Evolutionary conservation across 2,329 filamentous ascomycete genomes (phyloP).

Genomic region (Hypomyces perniciosus): DNA sequence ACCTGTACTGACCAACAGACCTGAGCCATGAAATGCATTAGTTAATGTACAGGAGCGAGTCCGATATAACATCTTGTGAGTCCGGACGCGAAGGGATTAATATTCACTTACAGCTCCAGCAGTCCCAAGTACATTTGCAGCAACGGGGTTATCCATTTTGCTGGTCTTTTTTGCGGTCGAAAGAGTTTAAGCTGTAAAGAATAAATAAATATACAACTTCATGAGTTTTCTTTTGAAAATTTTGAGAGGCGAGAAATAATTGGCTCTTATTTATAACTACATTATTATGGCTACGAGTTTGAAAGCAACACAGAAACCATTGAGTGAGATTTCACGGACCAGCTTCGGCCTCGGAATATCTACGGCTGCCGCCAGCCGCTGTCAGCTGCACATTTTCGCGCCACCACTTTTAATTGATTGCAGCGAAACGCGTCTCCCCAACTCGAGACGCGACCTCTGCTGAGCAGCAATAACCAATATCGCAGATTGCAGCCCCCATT

Average conservation of each 20-base stretch:
- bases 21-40: constrained; percentile 14
- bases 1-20: constrained; percentile 62
- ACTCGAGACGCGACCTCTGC: constrained; percentile 15
- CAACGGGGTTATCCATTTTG: constrained; percentile 47
- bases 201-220: neutral
- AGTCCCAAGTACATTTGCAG: constrained; percentile 54
- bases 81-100: neutral
- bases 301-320: constrained; percentile 4
- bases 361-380: neutral
- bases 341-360: neutral
- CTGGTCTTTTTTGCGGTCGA: too few relatives aligned
- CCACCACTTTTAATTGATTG: constrained; percentile 21
- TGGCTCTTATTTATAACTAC: neutral
- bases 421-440: constrained; percentile 24
- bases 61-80: neutral
- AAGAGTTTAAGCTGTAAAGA: neutral
- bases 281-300: neutral
- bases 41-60: neutral
- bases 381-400: constrained; percentile 15
- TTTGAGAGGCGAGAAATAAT: neutral
- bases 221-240: neutral
- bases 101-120: constrained; percentile 45
- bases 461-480: constrained; percentile 1
- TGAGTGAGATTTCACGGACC: neutral
- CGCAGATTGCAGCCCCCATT: neutral